These are phyloP conservation scores for Raffaelea arxii DNA, from an alignment of 2,329 filamentous ascomycete genomes.

Conservation along the genomic window DNA sequence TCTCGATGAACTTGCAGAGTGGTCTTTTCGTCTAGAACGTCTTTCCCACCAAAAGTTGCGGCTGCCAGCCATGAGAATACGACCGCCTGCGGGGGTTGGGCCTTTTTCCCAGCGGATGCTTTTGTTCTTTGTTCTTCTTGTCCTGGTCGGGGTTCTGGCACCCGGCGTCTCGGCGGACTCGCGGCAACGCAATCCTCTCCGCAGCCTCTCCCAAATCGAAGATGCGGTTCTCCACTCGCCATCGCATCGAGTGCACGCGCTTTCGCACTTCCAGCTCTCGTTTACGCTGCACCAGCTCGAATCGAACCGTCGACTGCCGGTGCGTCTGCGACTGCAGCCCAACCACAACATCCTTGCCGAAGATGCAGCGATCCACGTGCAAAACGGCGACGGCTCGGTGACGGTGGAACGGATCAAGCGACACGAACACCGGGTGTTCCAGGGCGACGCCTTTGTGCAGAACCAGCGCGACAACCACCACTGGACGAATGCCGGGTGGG, in stretches of 20 bases:
- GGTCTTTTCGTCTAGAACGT: too few relatives aligned
- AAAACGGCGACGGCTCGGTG: constrained; percentile 63
- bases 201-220: constrained; percentile 62
- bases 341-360: constrained; percentile 83
- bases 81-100: too few relatives aligned
- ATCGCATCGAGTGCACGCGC: constrained; percentile 67
- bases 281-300: constrained; percentile 59
- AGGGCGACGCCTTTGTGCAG: constrained; percentile 65
- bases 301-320: constrained; percentile 47
- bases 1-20: too few relatives aligned
- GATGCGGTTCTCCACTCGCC: constrained; percentile 69
- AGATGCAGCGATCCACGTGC: constrained; percentile 62
- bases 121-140: constrained; percentile 2
- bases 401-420: constrained; percentile 62
- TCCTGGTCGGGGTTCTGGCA: constrained; percentile 1
- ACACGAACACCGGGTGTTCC: constrained; percentile 71
- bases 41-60: too few relatives aligned
- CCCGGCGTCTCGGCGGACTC: constrained; percentile 50
- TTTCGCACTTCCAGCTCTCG: constrained; percentile 75
- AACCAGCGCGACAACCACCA: constrained; percentile 31
- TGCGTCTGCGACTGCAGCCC: constrained; percentile 76
- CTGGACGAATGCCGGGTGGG: constrained; percentile 82
- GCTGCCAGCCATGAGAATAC: background rate
- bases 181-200: constrained; percentile 64
- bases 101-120: too few relatives aligned